Evolutionary conservation across 441 rosid species (phyloP).

Genomic region (Aleurites moluccanus): DNA sequence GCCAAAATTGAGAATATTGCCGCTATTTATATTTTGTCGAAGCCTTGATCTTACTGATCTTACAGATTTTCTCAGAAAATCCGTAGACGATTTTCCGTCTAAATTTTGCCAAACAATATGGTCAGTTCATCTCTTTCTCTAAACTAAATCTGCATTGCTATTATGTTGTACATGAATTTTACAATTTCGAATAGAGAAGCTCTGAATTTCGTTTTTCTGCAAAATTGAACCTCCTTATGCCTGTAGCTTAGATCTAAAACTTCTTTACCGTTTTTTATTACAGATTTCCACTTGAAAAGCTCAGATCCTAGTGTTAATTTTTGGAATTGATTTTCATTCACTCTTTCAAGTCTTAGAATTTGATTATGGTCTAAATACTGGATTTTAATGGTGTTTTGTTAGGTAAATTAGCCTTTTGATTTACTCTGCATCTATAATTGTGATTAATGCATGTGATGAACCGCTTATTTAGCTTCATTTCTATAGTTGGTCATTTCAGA

Average conservation of each 20-base stretch:
- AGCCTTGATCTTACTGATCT: background rate
- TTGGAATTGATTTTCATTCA: background rate
- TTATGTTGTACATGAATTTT: background rate
- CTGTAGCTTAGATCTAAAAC: conserved; percentile 17
- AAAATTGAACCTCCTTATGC: background rate
- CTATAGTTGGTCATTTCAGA: background rate
- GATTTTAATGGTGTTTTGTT: background rate
- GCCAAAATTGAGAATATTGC: background rate
- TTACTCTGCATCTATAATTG: background rate
- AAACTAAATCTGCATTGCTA: background rate
- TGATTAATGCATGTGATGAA: background rate
- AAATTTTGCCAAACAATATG: conserved; percentile 29
- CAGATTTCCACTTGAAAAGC: background rate
- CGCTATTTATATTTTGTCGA: background rate
- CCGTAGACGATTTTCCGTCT: background rate
- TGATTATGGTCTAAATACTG: background rate
- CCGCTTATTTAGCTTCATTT: background rate
- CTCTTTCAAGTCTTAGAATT: background rate
- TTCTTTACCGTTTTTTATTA: background rate
- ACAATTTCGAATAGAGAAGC: background rate
- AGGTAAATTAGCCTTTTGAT: background rate
- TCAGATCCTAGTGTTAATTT: conserved; percentile 10
- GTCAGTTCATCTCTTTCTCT: conserved; percentile 21
- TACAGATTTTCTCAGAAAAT: background rate
- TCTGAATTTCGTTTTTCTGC: background rate